Evolutionary conservation across 768 basidiomycete genomes (phyloP), one percentile per base, ranked within the genome.

Genomic region (Aureoboletus auriporus): DNA sequence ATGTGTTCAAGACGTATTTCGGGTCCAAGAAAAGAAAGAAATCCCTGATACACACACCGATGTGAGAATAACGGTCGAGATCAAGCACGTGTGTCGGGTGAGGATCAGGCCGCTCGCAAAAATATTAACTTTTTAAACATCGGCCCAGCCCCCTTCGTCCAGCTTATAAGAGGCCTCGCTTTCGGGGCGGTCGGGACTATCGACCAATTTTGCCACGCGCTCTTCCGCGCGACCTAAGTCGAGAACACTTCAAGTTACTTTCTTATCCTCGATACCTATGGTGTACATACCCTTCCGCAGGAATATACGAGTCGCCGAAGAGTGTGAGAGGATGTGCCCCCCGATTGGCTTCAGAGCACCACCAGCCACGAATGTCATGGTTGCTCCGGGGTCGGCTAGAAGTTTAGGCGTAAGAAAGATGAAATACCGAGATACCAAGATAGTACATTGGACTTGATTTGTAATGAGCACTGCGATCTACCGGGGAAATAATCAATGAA

Each of bases 331-430:
- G 52, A 93, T 91, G 59, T 93, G 90, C 0, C 90, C 90, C 34
- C 89, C 90, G 39, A 94, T 89, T 14, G 92, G 91, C 68, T 95
- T 95, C 34, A 93, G 75, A 16, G 89, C 89, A 30, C 92, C 89
- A 35, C 93, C 93, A 23, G 92, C 93, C 36, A 94, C 93, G 60
- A 97, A 97, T 42, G 90, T 90, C 84, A 89, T 89, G 3, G 88
- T 91, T 42, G 93, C 93, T 42, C 94, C 94, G 17, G 94, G 94
- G 64, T 97, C 94, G 51, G 93, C 89, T 89, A 60, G 55, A 46
- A 58, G 40, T 26, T 10, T 44, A 43, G 33, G 48, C 34, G 16
- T 17, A 17, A 36, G 16, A 14, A 20, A 6, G 8, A 12, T 38
- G 34, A 14, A 23, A 50, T 33, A 13, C 13, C 31, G n/a, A 46